These are phyloP conservation scores for Globisporangium orthogonon DNA, from an alignment of 352 stramenopile species.

Conservation along the genomic window DNA sequence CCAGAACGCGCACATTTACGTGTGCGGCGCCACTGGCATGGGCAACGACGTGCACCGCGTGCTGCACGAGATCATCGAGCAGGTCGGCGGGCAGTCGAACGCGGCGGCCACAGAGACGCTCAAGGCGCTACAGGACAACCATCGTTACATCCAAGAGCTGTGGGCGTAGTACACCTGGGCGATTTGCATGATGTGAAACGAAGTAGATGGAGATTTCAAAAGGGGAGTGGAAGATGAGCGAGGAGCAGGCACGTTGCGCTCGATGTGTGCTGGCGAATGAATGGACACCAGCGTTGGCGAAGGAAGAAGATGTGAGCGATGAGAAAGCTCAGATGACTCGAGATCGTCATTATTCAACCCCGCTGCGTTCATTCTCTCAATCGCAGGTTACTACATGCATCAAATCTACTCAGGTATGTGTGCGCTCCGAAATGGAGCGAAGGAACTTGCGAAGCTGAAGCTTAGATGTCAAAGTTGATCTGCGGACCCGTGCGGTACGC, in stretches of 20 bases:
- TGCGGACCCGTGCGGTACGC: conserved; percentile 18
- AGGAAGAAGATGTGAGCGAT: too few species aligned
- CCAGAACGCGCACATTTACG: conserved; percentile 91
- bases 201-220: not conserved
- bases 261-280: not conserved
- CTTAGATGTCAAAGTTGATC: conserved; percentile 23
- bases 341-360: too few species aligned
- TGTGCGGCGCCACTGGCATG: conserved; percentile 97
- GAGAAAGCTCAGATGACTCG: too few species aligned
- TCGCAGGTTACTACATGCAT: not conserved
- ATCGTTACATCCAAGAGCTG: conserved; percentile 95
- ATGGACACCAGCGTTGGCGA: not conserved
- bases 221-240: not conserved
- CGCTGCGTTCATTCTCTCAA: too few species aligned
- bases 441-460: not conserved
- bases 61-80: conserved; percentile 78
- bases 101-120: conserved; percentile 78
- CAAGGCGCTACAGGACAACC: conserved; percentile 81
- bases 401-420: not conserved
- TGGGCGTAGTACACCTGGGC: conserved; percentile 55
- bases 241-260: not conserved
- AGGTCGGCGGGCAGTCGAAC: conserved; percentile 41
- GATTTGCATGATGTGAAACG: not conserved
- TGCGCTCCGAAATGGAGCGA: too few species aligned
- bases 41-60: conserved; percentile 95